A percentile compares a stretch with the other conserved stretches of the same genome.
phyloP scores from a whole-genome alignment of 257 asterid genomes.

The Fraxinus cuspidata region DNA sequence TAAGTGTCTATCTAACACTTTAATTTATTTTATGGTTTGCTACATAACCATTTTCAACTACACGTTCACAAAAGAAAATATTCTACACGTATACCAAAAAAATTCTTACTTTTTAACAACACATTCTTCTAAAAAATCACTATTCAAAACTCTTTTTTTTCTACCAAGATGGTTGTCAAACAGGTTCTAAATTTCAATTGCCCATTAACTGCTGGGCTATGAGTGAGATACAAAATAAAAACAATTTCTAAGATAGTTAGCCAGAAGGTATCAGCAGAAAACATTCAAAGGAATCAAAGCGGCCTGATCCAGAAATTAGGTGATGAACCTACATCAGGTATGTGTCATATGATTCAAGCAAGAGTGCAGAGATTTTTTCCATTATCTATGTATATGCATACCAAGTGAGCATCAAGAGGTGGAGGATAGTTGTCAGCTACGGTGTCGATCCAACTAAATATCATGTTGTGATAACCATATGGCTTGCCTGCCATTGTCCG shows the following conservation, averaged over 20 bases:
- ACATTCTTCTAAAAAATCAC: no score
- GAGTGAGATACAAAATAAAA: neutral
- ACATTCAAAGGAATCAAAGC: neutral
- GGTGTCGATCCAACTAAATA: conserved; percentile 99
- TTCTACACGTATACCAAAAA: no score
- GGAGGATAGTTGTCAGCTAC: conserved; percentile 93
- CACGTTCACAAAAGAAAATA: no score
- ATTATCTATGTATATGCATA: conserved; percentile 26
- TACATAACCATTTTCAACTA: no score
- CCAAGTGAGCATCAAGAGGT: conserved; percentile 99
- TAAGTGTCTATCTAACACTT: neutral
- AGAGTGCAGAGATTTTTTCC: neutral
- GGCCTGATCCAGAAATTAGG: no score
- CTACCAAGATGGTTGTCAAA: no score
- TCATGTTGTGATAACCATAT: conserved; percentile 98
- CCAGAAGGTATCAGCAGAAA: conserved; percentile 5
- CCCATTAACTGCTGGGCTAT: neutral
- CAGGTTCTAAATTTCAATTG: neutral
- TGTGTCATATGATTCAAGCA: neutral
- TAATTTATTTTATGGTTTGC: no score
- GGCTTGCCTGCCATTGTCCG: conserved; percentile 94
- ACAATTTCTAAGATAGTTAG: neutral
- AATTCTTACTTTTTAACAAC: no score
- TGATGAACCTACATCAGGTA: no score
- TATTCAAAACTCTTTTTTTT: no score